Conservation (phyloP, 1,284 basidiomycete species). For the Rugosomyces carneus region DNA sequence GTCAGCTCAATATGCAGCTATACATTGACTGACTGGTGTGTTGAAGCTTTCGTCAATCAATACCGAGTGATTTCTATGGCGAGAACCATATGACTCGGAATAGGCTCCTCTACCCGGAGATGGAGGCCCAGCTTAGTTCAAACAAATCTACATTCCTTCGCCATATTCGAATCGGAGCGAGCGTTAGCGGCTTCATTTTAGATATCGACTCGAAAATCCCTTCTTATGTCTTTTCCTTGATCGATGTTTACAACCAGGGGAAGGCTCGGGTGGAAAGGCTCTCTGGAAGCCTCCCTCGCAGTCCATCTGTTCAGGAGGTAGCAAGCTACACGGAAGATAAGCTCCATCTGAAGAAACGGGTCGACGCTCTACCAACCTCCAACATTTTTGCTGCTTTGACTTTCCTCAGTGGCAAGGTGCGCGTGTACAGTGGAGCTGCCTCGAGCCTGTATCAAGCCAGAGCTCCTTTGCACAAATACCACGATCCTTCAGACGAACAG, state of each 20-base stretch:
- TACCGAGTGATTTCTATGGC: slow-evolving; percentile 64
- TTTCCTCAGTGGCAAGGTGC: slow-evolving; percentile 78
- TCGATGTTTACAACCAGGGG: slow-evolving; percentile 82
- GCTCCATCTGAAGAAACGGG: slow-evolving; percentile 25
- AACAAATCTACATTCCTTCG: slow-evolving; percentile 45
- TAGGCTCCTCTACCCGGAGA: slow-evolving; percentile 73
- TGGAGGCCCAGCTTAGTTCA: slow-evolving; percentile 70
- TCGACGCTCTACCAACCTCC: slow-evolving; percentile 41
- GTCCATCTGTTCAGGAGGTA: slow-evolving; percentile 24
- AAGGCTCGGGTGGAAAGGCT: slow-evolving; percentile 71
- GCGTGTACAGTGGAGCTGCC: slow-evolving; percentile 49
- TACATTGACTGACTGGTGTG: background rate
- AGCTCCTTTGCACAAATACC: slow-evolving; percentile 28
- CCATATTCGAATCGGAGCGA: slow-evolving; percentile 62
- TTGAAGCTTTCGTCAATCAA: slow-evolving; percentile 70
- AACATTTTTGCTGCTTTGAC: slow-evolving; percentile 68
- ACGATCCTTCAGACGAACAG: slow-evolving; percentile 43
- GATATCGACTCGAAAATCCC: slow-evolving; percentile 81
- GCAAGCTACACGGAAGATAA: slow-evolving; percentile 16
- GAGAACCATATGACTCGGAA: slow-evolving; percentile 69
- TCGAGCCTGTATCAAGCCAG: slow-evolving; percentile 31
- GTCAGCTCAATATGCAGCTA: background rate
- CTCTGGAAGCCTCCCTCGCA: slow-evolving; percentile 42
- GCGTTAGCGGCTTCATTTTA: slow-evolving; percentile 82
- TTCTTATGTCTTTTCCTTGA: slow-evolving; percentile 71